Percentiles rank a stretch among this genome's conserved stretches.
These are phyloP conservation scores for Amphibolis antarctica DNA, from an alignment of 106 monocot species.

Conservation along the genomic window DNA sequence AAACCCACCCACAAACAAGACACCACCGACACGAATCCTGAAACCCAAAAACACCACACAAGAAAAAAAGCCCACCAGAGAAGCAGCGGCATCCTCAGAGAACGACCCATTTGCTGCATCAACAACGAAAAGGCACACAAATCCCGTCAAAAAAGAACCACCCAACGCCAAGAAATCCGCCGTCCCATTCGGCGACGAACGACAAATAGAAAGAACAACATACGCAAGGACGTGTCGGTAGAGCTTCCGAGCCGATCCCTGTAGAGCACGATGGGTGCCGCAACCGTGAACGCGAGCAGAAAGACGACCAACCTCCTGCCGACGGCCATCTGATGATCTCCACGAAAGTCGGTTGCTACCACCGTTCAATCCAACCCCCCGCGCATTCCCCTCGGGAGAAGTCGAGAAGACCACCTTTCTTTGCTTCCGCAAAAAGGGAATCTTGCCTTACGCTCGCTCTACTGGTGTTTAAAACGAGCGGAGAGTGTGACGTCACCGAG, in stretches of 20 bases:
- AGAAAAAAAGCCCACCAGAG: background rate
- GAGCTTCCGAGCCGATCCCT: constrained; percentile 38
- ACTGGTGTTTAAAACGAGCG: no score
- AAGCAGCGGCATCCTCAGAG: background rate
- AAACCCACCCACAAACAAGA: background rate
- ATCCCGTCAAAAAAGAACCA: no score
- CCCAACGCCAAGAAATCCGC: no score
- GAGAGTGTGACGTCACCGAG: no score
- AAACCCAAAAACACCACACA: no score
- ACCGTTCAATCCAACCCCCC: background rate
- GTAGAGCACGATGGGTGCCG: constrained; percentile 75
- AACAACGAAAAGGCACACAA: background rate
- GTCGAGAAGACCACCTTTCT: no score
- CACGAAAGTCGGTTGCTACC: no score
- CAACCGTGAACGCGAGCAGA: constrained; percentile 51
- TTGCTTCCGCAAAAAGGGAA: no score
- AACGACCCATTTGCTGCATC: constrained; percentile 12
- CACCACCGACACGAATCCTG: background rate
- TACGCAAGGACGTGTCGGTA: constrained; percentile 15
- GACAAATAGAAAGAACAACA: no score
- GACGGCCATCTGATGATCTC: constrained; percentile 20
- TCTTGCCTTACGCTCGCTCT: no score
- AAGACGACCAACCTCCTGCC: constrained; percentile 34
- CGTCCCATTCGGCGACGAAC: no score
- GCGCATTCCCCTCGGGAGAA: constrained; percentile 2